Base-by-base conservation (phyloP, 768 basidiomycete species). In the Pisolithus sp. region DNA sequence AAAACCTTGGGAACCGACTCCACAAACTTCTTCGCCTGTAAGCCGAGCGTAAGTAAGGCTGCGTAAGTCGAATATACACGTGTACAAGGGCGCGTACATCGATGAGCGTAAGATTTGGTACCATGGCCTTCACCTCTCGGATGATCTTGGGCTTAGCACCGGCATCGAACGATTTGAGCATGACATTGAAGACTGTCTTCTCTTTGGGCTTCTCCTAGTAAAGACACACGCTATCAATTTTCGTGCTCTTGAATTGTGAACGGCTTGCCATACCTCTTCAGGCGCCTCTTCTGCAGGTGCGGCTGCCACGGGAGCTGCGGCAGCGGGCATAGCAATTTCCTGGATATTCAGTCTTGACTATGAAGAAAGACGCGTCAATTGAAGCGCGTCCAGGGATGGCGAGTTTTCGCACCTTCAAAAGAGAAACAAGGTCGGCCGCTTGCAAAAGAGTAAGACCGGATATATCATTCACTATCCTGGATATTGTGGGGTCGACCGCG, bases 21-120 rank as follows among this genome's bases (percentile, higher is more conserved):
- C 42, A 98, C 96, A 62, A 98, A 95, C 72, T 96, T 99, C 81
- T 99, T 99, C 23, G 96, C 96, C 96, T 99, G 63, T 24, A 30
- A 15, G 49, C 36, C 3, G 17, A 21, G 46, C 41, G 38, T 42
- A 45, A 18, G 52, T 37, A 23, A 7, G 53, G 48, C 24, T 34
- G 48, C 38, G 43, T 12, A 24, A 17, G 34, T 51, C 42, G 36
- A 28, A 46, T 31, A 48, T 37, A 46, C 23, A 26, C 20, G 2
- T 18, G 15, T 12, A 7, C 13, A 7, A 46, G 23, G 13, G 30
- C 26, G 78, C 92, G 63, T 62, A 96, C 95, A 68, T 98, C 96
- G 57, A 98, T 94, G 63, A 99, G 80, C 48, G 93, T 98, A 68
- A 99, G 85, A 71, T 89, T 93, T 23, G 96, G 93, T 54, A 95